Evolutionary conservation across 257 asterid genomes (phyloP), one percentile per base, ranked within the genome.

Genomic region (Plantago elongata): DNA sequence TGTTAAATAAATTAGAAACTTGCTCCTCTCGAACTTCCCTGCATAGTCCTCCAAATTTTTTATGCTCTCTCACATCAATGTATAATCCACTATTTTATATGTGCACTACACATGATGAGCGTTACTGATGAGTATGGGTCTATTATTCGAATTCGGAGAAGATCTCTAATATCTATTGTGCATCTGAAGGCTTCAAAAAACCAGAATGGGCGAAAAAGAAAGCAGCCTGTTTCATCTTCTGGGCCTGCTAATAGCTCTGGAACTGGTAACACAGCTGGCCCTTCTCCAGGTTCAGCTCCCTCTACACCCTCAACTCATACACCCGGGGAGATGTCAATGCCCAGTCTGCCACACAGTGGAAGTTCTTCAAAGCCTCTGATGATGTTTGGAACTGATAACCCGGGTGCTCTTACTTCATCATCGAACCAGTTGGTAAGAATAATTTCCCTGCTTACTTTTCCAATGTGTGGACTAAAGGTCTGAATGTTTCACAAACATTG

Each of bases 241-340:
- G 96, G 99, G 27, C 97, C 95, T 9, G 97, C 96, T 22, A 93
- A 93, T 73, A 93, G 99, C 81, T 80, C 99, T 4, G 99, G 99
- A 60, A 93, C 99, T 45, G 96, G 90, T 40, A 93, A 93, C 78
- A 93, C 99, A 0, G 94, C 99, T 16, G 99, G 96, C 47, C 99
- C 97, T 8, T 93, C 99, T 64, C 99, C 99, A 56, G 83, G 99
- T 78, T 93, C 99, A 12, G 96, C 97, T 50, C 99, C 99, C 60
- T 93, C 99, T 17, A 93, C 99, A 9, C 99, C 99, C 38, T 93
- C 99, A 13, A 87, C 96, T 54, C 99, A 93, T 68, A 93, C 99
- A 5, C 88, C 97, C 11, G 96, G 97, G 60, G 99, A 93, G 51
- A 87, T 92, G 75, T 80, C 97, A 52, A 80, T 86, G 86, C 84